Conservation (phyloP, 2,329 filamentous ascomycete species). For the Esteya vermicola region DNA sequence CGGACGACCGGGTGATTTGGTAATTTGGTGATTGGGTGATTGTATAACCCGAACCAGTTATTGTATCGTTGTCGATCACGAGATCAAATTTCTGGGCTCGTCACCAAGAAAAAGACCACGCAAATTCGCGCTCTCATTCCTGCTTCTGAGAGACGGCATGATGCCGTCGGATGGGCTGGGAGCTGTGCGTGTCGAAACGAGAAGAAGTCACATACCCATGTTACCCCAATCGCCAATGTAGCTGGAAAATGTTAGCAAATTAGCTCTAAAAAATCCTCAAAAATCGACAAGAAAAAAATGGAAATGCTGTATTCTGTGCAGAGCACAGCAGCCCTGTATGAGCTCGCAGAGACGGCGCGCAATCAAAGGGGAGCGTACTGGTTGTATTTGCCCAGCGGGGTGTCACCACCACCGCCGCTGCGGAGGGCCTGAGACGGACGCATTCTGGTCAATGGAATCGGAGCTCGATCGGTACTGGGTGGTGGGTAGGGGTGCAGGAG, state of each 20-base stretch:
- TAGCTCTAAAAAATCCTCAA: neutral
- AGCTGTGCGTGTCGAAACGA: neutral
- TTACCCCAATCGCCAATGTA: slow-evolving; percentile 63
- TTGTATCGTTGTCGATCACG: too few relatives aligned
- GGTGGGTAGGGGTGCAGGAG: neutral
- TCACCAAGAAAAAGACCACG: too few relatives aligned
- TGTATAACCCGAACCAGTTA: too few relatives aligned
- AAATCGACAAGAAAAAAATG: neutral
- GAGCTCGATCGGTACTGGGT: neutral
- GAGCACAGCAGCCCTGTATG: too few relatives aligned
- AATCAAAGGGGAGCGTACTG: slow-evolving; percentile 22
- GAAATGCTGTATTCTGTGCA: neutral
- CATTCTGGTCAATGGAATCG: slow-evolving; percentile 18
- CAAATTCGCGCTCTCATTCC: too few relatives aligned
- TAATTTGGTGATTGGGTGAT: too few relatives aligned
- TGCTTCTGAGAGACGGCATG: too few relatives aligned
- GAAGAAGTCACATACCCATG: slow-evolving; percentile 45
- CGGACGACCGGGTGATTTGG: too few relatives aligned
- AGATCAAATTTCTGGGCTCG: too few relatives aligned
- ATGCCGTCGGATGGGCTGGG: too few relatives aligned
- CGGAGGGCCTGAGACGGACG: slow-evolving; percentile 29
- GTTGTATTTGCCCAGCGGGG: slow-evolving; percentile 27
- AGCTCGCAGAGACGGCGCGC: too few relatives aligned
- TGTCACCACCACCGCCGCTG: slow-evolving; percentile 25
- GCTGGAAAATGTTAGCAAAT: slow-evolving; percentile 24